Evolutionary conservation across 2,329 filamentous ascomycete genomes (phyloP).

Genomic region (Ophiocordyceps polyrhachis-furcata): DNA sequence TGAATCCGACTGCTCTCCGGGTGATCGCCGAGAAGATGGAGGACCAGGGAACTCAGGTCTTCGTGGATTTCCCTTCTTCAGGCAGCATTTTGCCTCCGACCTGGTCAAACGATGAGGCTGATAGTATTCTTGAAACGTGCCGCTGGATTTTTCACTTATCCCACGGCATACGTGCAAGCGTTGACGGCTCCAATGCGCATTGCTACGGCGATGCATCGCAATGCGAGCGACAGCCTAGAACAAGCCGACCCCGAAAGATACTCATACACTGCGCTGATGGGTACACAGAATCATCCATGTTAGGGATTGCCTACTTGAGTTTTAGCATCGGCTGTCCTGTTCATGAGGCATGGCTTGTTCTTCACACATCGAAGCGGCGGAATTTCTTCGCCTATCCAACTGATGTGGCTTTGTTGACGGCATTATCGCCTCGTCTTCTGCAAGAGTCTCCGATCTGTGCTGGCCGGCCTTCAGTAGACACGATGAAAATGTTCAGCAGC

Average conservation of each 20-base stretch:
- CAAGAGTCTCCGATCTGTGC: conserved; percentile 42
- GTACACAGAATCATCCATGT: conserved; percentile 83
- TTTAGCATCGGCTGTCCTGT: conserved; percentile 69
- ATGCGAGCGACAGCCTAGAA: neutral
- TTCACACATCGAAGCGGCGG: conserved; percentile 63
- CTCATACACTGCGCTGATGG: conserved; percentile 90
- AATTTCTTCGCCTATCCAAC: conserved; percentile 96
- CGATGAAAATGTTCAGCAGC: conserved; percentile 30
- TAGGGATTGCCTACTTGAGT: conserved; percentile 83
- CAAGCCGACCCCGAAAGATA: conserved; percentile 40
- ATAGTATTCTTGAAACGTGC: conserved; percentile 70
- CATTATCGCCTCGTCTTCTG: conserved; percentile 58
- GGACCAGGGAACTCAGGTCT: conserved; percentile 16
- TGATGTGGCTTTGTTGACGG: conserved; percentile 66
- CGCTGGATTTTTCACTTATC: conserved; percentile 78
- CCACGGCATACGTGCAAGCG: conserved; percentile 34
- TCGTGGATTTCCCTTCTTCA: conserved; percentile 71
- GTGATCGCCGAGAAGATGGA: conserved; percentile 39
- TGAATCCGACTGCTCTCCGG: conserved; percentile 50
- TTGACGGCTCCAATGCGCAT: conserved; percentile 12
- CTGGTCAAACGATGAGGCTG: conserved; percentile 66
- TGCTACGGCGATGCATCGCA: too few species aligned
- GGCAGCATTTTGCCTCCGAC: conserved; percentile 79
- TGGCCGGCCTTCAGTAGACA: conserved; percentile 31
- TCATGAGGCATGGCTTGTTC: conserved; percentile 68